A percentile compares a stretch with the other conserved stretches of the same genome.
phyloP scores from a whole-genome alignment of 148 eudicot genomes.

The Dianthus caryophyllus region DNA sequence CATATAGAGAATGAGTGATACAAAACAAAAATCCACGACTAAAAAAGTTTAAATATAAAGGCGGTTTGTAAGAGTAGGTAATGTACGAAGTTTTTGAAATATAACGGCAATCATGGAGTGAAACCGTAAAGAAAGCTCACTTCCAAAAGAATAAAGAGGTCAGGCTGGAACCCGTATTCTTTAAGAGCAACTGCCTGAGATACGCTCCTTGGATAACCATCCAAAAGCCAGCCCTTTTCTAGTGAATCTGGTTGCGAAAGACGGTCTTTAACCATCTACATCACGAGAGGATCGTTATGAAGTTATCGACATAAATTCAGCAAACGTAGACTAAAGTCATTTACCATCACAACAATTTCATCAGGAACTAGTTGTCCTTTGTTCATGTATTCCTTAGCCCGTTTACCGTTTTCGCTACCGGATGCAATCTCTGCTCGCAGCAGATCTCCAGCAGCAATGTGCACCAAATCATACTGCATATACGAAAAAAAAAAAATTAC shows the following conservation, averaged over 20 bases:
- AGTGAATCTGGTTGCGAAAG: conserved; percentile 65
- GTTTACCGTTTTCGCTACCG: conserved; percentile 81
- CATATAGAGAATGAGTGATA: too few relatives aligned
- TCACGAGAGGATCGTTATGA: conserved; percentile 15
- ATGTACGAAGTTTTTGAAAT: not conserved
- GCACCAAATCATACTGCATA: conserved; percentile 96
- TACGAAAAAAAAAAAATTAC: conserved; percentile 36
- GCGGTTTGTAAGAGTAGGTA: not conserved
- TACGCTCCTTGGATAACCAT: conserved; percentile 93
- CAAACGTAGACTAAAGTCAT: not conserved
- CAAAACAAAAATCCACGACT: too few relatives aligned
- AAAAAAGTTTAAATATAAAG: not conserved
- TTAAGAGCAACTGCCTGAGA: conserved; percentile 92
- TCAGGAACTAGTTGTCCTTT: conserved; percentile 91
- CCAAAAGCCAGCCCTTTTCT: conserved; percentile 97
- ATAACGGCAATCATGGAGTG: not conserved
- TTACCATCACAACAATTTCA: conserved; percentile 92
- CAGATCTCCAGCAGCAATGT: conserved; percentile 95
- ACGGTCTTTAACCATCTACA: conserved; percentile 95
- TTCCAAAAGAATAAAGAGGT: conserved; percentile 85
- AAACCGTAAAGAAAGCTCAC: conserved; percentile 46
- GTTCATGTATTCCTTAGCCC: conserved; percentile 90
- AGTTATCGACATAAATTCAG: conserved; percentile 3
- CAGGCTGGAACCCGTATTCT: conserved; percentile 74
- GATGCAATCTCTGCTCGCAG: conserved; percentile 78